These are phyloP conservation scores for Flaveria robusta DNA, from an alignment of 129 eudicot species.

Conservation along the genomic window DNA sequence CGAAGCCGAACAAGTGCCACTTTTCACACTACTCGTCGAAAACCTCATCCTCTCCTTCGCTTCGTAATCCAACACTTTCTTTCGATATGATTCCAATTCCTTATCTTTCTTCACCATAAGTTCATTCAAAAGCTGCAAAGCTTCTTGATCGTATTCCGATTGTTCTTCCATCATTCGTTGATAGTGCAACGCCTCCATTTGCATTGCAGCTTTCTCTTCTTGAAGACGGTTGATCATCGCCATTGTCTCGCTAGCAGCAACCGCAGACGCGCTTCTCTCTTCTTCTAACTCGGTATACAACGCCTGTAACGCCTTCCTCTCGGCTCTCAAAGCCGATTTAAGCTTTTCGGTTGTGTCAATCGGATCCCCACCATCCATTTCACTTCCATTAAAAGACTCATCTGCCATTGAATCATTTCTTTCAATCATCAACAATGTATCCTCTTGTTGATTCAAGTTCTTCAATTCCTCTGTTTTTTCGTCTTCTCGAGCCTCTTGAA, in stretches of 20 bases:
- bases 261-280: constrained; percentile 90
- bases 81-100: constrained; percentile 65
- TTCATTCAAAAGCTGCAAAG: constrained; percentile 87
- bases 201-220: constrained; percentile 96
- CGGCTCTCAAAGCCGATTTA: constrained; percentile 61
- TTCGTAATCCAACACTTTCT: constrained; percentile 81
- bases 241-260: constrained; percentile 92
- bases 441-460: constrained; percentile 43
- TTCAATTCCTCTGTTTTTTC: constrained; percentile 31
- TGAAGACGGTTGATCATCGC: constrained; percentile 97
- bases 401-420: constrained; percentile 61
- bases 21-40: constrained; percentile 53
- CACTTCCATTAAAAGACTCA: constrained; percentile 85
- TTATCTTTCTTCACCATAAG: constrained; percentile 87
- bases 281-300: constrained; percentile 81
- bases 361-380: constrained; percentile 65
- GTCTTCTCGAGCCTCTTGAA: constrained; percentile 24
- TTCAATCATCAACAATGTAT: constrained; percentile 53
- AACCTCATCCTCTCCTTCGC: constrained; percentile 58
- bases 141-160: constrained; percentile 98
- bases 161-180: constrained; percentile 99
- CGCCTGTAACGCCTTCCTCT: constrained; percentile 74
- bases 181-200: constrained; percentile 96
- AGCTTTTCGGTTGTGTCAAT: constrained; percentile 58
- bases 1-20: constrained; percentile 69